Base-by-base conservation (phyloP, 2,329 filamentous ascomycete species). In the Plectosphaerella cucumerina region DNA sequence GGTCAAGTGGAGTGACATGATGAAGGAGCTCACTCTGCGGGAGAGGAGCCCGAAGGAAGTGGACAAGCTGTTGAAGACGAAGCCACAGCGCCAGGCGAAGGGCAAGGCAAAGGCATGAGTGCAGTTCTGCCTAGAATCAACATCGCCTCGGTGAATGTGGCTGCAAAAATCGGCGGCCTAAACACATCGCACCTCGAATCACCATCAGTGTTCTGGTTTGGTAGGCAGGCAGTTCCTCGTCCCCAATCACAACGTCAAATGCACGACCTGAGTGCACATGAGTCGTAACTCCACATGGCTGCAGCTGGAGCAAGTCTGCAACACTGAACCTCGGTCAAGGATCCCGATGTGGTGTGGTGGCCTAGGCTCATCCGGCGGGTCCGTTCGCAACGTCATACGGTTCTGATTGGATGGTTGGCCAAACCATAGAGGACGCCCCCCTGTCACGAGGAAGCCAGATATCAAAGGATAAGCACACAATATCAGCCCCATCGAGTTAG, bases 1-100 rank as follows among this genome's bases (percentile, higher is more conserved):
- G 5, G 70, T 91, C 2, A 65, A 75, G 47, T 97, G 93, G 93
- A 74, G 77, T 0, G 81, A 87, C 45, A 81, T 97, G 70, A 87
- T 95, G 72, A 92, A 85, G 63, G 92, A 96, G 64, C 69, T 96
- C 59, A 94, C 80, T 47, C 70, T 96, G 46, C 79, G 93, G 31
- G 73, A 82, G 34, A 79, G 89, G 21, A 91, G 87, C 1, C 68
- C 77, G 50, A 86, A 87, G 51, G 86, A 91, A 57, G 71, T 92
- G 1, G 79, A 84, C 39, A 83, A 83, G 57, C 60, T 96, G 22
- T 75, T 90, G 58, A 89, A 82, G 64, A 72, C 70, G 59, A 72
- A 66, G 51, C 65, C 49, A 49, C 50, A 34, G 48, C 52, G 55
- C 37, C 35, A 39, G 21, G 52, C 58, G 5, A 68, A 42, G 12